Percentiles rank a stretch among this genome's conserved stretches.
Evolutionary conservation across 306 rosid species (phyloP).

Genomic region (Cyclanthera cordifolia): DNA sequence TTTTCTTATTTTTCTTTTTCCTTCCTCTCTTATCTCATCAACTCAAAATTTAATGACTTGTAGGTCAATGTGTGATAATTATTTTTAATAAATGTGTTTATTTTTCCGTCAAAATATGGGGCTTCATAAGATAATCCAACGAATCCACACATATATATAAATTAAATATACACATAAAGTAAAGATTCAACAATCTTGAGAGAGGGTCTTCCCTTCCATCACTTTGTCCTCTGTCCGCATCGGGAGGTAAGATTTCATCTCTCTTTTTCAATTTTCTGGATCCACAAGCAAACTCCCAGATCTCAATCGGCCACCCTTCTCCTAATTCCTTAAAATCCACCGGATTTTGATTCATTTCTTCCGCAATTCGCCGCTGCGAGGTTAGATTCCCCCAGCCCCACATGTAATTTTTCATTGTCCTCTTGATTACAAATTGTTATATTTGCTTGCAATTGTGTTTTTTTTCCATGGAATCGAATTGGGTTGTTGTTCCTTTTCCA

Average conservation of each 20-base stretch:
- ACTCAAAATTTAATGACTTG: no score
- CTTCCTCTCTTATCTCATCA: no score
- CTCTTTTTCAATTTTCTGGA: slow-evolving; percentile 1
- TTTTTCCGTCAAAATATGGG: no score
- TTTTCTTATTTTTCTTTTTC: no score
- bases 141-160: background rate
- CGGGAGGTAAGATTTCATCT: slow-evolving; percentile 1
- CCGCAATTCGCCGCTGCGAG: background rate
- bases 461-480: background rate
- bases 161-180: no score
- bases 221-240: background rate
- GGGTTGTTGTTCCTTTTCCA: background rate
- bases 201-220: background rate
- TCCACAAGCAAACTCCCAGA: slow-evolving; percentile 15
- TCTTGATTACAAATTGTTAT: background rate
- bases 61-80: no score
- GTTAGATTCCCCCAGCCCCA: background rate
- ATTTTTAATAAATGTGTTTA: no score
- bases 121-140: background rate
- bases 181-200: background rate
- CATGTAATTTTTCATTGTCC: background rate
- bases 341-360: background rate
- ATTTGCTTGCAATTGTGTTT: background rate
- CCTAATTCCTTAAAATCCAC: background rate
- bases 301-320: slow-evolving; percentile 3